Evolutionary conservation across 768 basidiomycete species (phyloP), one percentile per base, ranked within the genome.

Genomic region (Hericium erinaceus): DNA sequence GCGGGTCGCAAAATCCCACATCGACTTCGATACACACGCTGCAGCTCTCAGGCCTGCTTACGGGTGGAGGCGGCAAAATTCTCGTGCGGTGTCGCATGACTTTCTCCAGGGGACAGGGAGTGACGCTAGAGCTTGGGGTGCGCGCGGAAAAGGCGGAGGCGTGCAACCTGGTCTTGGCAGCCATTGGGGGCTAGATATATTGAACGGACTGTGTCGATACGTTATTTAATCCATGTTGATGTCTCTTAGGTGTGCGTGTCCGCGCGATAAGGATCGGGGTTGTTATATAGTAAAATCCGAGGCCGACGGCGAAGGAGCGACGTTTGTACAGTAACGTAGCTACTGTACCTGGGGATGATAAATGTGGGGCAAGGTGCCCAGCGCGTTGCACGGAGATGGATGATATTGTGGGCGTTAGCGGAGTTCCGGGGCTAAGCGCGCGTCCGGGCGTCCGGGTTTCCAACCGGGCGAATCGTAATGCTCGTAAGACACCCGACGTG

Each of bases 1-100:
- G 95, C 61, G 97, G 97, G 12, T 86, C 89, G 4, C 92, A 98
- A 69, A 70, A 73, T 8, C 92, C 95, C 0, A 75, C 83, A 18
- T 90, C 90, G 26, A 77, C 84, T 9, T 86, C 93, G 3, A 89
- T 98, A 52, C 97, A 99, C 72, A 95, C 95, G 28, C 79, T 99
- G 56, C 95, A 95, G 67, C 71, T 99, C 46, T 92, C 94, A 15
- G 97, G 97, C 48, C 67, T 98, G 61, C 88, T 97, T 16, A 79
- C 81, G 24, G 95, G 95, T 37, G 94, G 94, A 22, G 93, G 91
- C 24, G 95, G 94, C n/a, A 98, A 98, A 75, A 90, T 97, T 37
- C 80, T 99, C 57, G 94, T 85, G 22, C 84, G 94, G 60, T 91
- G 89, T 74, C 81, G 95, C 60, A 99, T 98, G 97, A 98, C 95